Base-by-base conservation (phyloP, 495 filamentous ascomycete genomes). In the Neurospora tetraspora region DNA sequence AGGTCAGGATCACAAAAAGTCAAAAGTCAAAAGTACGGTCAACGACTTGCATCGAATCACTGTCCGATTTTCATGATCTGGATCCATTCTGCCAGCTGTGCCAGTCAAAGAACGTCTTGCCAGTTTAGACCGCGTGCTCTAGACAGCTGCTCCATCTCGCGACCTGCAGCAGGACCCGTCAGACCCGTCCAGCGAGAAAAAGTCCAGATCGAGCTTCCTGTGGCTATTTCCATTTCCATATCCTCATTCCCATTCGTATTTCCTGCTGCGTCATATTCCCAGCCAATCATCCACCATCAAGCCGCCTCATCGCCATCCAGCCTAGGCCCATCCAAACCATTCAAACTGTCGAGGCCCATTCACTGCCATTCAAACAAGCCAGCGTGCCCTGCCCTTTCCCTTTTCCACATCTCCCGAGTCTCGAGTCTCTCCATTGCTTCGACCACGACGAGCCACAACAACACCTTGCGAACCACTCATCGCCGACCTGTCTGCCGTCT, bases 31-130 rank as follows among this genome's bases (percentile, higher is more conserved):
- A 70, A 65, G 59, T 20, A 40, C 23, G 20, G 68, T 65, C 70
- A 61, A 73, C 70, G 70, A 65, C 45, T 39, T 37, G 37, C 27
- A 47, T 73, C 45, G 69, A 70, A n/a, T 61, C 31, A 16, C 37
- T 61, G 72, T 34, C 27, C 23, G 72, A 73, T 23, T 38, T 65
- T 69, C 69, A 61, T 59, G 39, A 61, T 38, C 72, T 11, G n/a
- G 34, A 31, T 27, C 42, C 10, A 39, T 27, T 27, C 12, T 23
- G 47, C 70, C 36, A 71, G 27, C 70, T 47, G 38, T 61, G 23
- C 68, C 71, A 65, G 39, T 47, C n/a, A 69, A 53, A 61, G 23
- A 34, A 34, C 6, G 11, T 34, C 16, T 18, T 18, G 37, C 20
- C 53, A 34, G 27, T 34, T 34, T 65, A 65, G 53, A 65, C 53